Base-by-base conservation (phyloP, 306 rosid species). In the Quercus bicolor region DNA sequence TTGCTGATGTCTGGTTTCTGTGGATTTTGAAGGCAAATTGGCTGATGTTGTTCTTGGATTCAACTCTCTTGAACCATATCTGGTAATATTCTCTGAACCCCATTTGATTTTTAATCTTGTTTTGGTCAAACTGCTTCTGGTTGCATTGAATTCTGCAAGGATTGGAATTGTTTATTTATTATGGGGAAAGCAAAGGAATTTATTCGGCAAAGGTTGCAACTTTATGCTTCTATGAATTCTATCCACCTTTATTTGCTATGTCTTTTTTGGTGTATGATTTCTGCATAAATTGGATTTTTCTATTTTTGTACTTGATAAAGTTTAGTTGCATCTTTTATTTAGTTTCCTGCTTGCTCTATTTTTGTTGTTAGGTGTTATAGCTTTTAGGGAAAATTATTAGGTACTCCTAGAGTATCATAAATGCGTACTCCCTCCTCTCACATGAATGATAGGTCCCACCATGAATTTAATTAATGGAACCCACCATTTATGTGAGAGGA, bases 21-120 rank as follows among this genome's bases (percentile, higher is more conserved):
- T 75, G 54, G 24, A 45, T 45, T 77, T 81, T 82, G 78, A 74
- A 94, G 98, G 98, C 5, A 87, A 79, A 28, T 85, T 86, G 84
- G 91, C 87, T 45, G 99, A 95, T 79, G 91, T 93, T 75, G 98
- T 95, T 83, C 99, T 95, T 43, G 99, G 99, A 74, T 93, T 95
- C 77, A 97, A 93, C 79, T 81, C 92, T 40, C 75, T 93, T 31
- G 99, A 95, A 18, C 91, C 97, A 2, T 95, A 95, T 84, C 78
- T 86, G 97, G 98, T 91, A 76, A 74, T 21, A 40, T 71, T 73
- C 9, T 29, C 37, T 57, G n/a, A 31, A 72, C 10, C 72, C 72
- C 77, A 8, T 77, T 16, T 51, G 65, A 40, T 21, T 80, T 88
- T n/a, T 13, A 33, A 21, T 66, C 55, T 13, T 16, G 16, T 54